These are phyloP conservation scores for Scheffersomyces ergatensis DNA, from an alignment of 805 yeast genomes.

Conservation along the genomic window DNA sequence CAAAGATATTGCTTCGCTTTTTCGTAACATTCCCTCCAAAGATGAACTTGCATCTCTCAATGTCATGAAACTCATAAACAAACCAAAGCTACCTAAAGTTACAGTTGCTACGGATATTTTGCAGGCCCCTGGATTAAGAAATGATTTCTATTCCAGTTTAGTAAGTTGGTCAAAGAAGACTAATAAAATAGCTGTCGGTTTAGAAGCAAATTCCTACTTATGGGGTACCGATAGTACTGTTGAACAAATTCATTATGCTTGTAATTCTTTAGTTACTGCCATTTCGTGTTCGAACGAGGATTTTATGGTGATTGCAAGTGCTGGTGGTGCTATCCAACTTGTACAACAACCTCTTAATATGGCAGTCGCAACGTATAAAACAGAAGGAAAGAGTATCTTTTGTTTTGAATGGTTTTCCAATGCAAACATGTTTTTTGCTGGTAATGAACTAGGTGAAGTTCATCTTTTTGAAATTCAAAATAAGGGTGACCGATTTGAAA, in stretches of 20 bases:
- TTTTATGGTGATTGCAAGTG: conserved; percentile 54
- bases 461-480: conserved; percentile 32
- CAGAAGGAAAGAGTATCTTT: conserved; percentile 43
- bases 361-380: conserved; percentile 10
- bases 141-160: conserved; percentile 76
- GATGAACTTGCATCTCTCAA: conserved; percentile 8
- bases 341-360: conserved; percentile 35
- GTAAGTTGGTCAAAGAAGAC: conserved; percentile 65
- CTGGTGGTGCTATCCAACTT: conserved; percentile 50
- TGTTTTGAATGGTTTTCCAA: conserved; percentile 60
- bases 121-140: conserved; percentile 66
- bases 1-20: conserved; percentile 13
- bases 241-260: conserved; percentile 45
- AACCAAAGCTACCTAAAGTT: background rate
- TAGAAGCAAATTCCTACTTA: conserved; percentile 54
- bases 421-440: conserved; percentile 47
- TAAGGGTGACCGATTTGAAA: conserved; percentile 1
- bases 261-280: conserved; percentile 50
- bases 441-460: conserved; percentile 66
- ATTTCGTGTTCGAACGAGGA: conserved; percentile 53
- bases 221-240: conserved; percentile 53
- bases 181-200: conserved; percentile 61
- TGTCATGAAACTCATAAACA: background rate
- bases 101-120: conserved; percentile 13
- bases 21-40: conserved; percentile 9